These are phyloP conservation scores for Pseudozyma thailandica DNA, from an alignment of 1,284 basidiomycete genomes.

Conservation along the genomic window DNA sequence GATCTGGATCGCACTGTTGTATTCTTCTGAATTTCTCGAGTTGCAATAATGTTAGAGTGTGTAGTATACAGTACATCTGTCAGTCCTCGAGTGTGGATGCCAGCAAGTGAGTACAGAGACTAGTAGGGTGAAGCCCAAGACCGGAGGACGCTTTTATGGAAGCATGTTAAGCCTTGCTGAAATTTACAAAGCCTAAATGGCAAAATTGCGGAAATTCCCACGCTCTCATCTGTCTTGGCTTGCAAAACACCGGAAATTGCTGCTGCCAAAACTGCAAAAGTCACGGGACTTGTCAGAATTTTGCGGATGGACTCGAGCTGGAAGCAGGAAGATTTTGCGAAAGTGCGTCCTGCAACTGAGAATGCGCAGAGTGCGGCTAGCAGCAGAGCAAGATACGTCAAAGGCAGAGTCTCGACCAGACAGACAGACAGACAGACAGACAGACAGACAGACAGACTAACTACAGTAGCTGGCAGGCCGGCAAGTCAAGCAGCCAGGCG, in stretches of 20 bases:
- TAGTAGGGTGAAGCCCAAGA: too few species aligned
- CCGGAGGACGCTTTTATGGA: too few species aligned
- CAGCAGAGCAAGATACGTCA: neutral
- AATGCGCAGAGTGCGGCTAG: too few species aligned
- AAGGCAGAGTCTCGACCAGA: too few species aligned
- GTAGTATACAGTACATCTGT: too few species aligned
- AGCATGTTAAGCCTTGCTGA: conserved; percentile 7
- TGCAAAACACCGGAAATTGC: neutral
- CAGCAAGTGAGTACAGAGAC: too few species aligned
- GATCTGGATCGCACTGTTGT: conserved; percentile 57
- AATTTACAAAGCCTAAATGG: neutral
- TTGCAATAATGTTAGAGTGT: neutral
- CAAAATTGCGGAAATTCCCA: conserved; percentile 28
- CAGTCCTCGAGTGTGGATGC: too few species aligned
- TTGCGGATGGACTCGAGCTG: neutral
- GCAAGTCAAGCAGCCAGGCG: neutral
- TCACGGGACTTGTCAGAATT: conserved; percentile 10
- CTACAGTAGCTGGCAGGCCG: neutral
- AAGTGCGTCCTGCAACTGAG: neutral
- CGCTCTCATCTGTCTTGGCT: neutral
- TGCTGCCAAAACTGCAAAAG: neutral
- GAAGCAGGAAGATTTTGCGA: neutral
- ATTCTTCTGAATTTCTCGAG: conserved; percentile 45
- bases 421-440: neutral
- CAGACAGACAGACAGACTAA: neutral